Percentiles rank a stretch among this genome's conserved stretches.
phyloP scores from a whole-genome alignment of 352 stramenopile species.

The Plasmopara muralis region DNA sequence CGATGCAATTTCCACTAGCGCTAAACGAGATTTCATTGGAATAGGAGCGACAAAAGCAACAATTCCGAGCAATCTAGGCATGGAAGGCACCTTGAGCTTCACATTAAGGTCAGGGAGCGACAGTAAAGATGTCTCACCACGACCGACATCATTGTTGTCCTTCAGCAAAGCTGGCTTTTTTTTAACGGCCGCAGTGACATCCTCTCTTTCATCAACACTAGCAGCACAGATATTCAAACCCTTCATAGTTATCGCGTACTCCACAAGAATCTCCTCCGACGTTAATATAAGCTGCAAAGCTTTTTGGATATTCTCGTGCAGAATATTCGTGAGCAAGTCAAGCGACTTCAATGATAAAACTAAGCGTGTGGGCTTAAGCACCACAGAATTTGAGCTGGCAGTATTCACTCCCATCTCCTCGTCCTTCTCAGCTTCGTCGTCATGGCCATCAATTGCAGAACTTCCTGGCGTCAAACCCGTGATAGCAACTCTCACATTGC shows the following conservation, averaged over 20 bases:
- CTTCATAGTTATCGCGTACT: constrained; percentile 42
- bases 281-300: constrained; percentile 43
- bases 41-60: constrained; percentile 53
- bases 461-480: constrained; percentile 22
- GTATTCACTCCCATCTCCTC: constrained; percentile 18
- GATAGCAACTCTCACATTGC: constrained; percentile 32
- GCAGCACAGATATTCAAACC: constrained; percentile 37
- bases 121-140: constrained; percentile 28
- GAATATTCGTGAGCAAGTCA: constrained; percentile 36
- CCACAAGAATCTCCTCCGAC: constrained; percentile 43
- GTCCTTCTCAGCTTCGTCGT: constrained; percentile 23
- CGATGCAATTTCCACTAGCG: constrained; percentile 36
- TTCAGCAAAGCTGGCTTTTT: constrained; percentile 23
- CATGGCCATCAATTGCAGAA: constrained; percentile 21
- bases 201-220: constrained; percentile 23
- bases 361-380: constrained; percentile 31
- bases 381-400: constrained; percentile 18
- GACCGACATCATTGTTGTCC: constrained; percentile 16
- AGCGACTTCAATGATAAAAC: constrained; percentile 28
- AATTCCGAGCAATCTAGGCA: constrained; percentile 45
- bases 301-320: constrained; percentile 40
- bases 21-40: constrained; percentile 33
- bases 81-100: constrained; percentile 46
- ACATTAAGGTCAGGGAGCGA: constrained; percentile 35
- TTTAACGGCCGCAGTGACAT: constrained; percentile 11